These are phyloP conservation scores for Micromonas commoda DNA, from an alignment of 139 green algal genomes.

Conservation along the genomic window DNA sequence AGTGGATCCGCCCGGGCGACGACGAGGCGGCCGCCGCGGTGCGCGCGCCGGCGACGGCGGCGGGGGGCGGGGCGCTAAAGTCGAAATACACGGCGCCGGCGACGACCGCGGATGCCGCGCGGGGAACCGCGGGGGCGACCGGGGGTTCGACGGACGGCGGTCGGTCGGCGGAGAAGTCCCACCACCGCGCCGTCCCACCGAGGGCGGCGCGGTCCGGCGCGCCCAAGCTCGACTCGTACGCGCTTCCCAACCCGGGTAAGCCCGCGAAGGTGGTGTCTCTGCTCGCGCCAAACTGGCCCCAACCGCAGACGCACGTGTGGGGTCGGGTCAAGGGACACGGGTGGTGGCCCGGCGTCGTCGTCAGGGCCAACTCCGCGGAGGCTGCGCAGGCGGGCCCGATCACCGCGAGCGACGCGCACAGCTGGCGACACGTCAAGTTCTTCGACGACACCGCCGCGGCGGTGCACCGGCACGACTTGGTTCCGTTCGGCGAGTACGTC, in stretches of 20 bases:
- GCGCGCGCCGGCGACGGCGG: background rate
- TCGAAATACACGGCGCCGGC: background rate
- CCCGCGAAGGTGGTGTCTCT: background rate
- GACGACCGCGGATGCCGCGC: too few species aligned
- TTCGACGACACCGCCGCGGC: conserved; percentile 3
- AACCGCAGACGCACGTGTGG: background rate
- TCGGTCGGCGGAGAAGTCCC: too few species aligned
- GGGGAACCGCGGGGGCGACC: too few species aligned
- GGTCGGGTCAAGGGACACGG: conserved; percentile 20
- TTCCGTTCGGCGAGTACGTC: background rate
- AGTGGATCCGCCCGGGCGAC: background rate
- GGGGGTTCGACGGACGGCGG: too few species aligned
- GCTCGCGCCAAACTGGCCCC: background rate
- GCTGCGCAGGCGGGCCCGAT: too few species aligned
- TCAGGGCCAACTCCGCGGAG: background rate
- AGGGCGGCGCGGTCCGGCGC: too few species aligned
- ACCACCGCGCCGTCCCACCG: too few species aligned
- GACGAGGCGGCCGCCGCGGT: background rate
- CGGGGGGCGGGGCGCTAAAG: background rate
- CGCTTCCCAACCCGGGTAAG: background rate
- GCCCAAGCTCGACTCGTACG: background rate
- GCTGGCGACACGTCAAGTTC: background rate
- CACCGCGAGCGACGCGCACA: background rate
- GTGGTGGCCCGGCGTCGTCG: conserved; percentile 12
- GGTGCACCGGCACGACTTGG: background rate